Evolutionary conservation across 805 yeast genomes (phyloP), one percentile per base, ranked within the genome.

Genomic region (Candida patagonica): DNA sequence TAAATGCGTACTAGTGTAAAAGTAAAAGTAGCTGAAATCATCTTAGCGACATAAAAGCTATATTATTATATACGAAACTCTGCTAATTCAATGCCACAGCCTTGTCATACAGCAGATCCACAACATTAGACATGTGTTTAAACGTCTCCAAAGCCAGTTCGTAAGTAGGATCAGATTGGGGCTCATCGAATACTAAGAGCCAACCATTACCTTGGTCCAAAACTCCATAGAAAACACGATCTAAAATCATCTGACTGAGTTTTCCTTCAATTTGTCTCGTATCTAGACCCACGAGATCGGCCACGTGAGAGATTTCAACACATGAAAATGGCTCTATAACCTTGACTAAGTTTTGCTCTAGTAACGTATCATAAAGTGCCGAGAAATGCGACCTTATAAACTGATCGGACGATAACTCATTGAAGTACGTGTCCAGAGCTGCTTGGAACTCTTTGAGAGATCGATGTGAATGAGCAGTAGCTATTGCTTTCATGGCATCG

Each of bases 131-230:
- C 77, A 92, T 78, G 57, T 84, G 82, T 58, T 82, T 83, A 37
- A 94, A 77, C 50, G 94, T 76, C 42, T 84, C 92, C 50, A 89
- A 73, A 32, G 94, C 81, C 40, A 89, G 78, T 47, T 81, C 92
- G 56, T 89, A 92, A 37, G 94, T 79, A 29, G 83, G 83, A 61
- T 92, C 97, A 46, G 78, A 76, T 55, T 75, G 77, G 30, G 95
- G 95, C 57, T 87, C 83, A 43, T 86, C 94, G 56, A 84, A 92
- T 43, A 92, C 76, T 49, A 86, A 79, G 53, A 92, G 71, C 95
- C 96, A 92, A 6, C 98, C 98, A 59, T 88, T 88, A 35, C 97
- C 97, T 67, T 92, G 99, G 61, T 92, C 98, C 51, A 92, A 70
- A 26, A 92, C 97, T 35, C 98, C 99, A 56, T 79, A 82, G 53